Percentiles rank a stretch among this genome's conserved stretches.
Evolutionary conservation across 768 basidiomycete genomes (phyloP).

Genomic region (Amanita subjunquillea): DNA sequence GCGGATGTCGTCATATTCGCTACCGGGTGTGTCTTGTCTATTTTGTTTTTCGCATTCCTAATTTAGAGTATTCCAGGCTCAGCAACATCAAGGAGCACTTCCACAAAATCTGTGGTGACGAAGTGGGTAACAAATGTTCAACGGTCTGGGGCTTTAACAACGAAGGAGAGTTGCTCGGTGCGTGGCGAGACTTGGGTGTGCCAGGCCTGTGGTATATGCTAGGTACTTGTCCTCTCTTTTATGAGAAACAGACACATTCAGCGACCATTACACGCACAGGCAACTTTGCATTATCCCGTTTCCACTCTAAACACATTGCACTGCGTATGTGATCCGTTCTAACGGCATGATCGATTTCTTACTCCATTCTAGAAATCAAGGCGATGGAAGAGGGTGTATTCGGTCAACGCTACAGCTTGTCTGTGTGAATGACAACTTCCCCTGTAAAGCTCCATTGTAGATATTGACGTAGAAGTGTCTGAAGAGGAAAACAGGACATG

Average conservation of each 20-base stretch:
- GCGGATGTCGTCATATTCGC: slow-evolving; percentile 43
- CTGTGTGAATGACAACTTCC: too few species aligned
- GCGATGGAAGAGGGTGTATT: slow-evolving; percentile 47
- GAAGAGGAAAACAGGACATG: too few species aligned
- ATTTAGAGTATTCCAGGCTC: slow-evolving; percentile 20
- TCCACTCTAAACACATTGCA: slow-evolving; percentile 53
- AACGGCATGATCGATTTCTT: neutral
- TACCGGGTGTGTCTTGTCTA: slow-evolving; percentile 24
- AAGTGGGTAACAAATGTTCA: slow-evolving; percentile 30
- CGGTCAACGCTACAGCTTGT: slow-evolving; percentile 15
- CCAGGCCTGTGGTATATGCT: slow-evolving; percentile 49
- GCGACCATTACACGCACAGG: slow-evolving; percentile 17
- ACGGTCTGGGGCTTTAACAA: slow-evolving; percentile 51
- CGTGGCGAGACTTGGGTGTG: slow-evolving; percentile 37
- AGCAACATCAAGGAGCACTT: slow-evolving; percentile 30
- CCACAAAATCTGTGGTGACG: slow-evolving; percentile 30
- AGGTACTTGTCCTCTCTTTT: slow-evolving; percentile 22
- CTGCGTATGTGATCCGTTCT: slow-evolving; percentile 35
- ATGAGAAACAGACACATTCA: neutral
- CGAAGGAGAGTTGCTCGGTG: slow-evolving; percentile 48
- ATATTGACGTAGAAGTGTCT: too few species aligned
- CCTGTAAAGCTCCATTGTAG: too few species aligned
- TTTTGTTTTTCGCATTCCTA: neutral
- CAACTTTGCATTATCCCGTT: slow-evolving; percentile 45
- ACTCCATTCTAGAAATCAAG: slow-evolving; percentile 46